Conservation (phyloP, 1,284 basidiomycete species). For the Volvariella surrecta region DNA sequence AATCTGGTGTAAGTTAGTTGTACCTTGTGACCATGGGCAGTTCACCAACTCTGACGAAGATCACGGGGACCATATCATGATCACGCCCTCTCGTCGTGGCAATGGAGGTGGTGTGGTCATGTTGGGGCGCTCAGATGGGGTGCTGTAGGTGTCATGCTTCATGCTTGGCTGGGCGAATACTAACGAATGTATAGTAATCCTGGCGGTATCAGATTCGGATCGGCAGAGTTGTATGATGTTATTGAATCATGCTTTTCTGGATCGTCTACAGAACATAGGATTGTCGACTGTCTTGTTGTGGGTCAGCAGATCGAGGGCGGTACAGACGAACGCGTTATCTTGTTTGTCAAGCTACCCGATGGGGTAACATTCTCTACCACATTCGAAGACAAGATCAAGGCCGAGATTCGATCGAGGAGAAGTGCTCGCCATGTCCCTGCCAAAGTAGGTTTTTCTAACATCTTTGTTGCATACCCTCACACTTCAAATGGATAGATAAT, state of each 20-base stretch:
- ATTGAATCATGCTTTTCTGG: constrained; percentile 56
- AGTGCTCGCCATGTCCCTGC: constrained; percentile 72
- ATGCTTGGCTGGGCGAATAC: constrained; percentile 12
- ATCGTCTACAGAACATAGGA: constrained; percentile 30
- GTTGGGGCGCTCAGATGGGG: constrained; percentile 79
- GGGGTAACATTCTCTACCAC: constrained; percentile 41
- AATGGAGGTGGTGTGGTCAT: constrained; percentile 78
- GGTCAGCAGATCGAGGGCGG: constrained; percentile 66
- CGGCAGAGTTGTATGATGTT: constrained; percentile 80
- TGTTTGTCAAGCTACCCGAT: constrained; percentile 69
- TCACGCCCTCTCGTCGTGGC: constrained; percentile 53
- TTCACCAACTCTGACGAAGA: constrained; percentile 27
- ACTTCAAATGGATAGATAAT: constrained; percentile 38
- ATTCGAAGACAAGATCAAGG: constrained; percentile 51
- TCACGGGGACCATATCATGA: constrained; percentile 70
- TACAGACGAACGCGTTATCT: constrained; percentile 74
- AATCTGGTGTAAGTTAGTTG: constrained; percentile 63
- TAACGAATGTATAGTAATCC: constrained; percentile 49
- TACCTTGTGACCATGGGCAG: constrained; percentile 1
- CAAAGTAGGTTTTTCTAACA: constrained; percentile 32
- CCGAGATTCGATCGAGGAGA: constrained; percentile 55
- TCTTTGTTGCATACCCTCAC: constrained; percentile 6
- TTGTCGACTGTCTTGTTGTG: constrained; percentile 70
- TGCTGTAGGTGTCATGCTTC: constrained; percentile 44
- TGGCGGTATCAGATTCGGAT: constrained; percentile 80